These are phyloP conservation scores for Fraxinus nigra DNA, from an alignment of 305 asterid species.

Conservation along the genomic window DNA sequence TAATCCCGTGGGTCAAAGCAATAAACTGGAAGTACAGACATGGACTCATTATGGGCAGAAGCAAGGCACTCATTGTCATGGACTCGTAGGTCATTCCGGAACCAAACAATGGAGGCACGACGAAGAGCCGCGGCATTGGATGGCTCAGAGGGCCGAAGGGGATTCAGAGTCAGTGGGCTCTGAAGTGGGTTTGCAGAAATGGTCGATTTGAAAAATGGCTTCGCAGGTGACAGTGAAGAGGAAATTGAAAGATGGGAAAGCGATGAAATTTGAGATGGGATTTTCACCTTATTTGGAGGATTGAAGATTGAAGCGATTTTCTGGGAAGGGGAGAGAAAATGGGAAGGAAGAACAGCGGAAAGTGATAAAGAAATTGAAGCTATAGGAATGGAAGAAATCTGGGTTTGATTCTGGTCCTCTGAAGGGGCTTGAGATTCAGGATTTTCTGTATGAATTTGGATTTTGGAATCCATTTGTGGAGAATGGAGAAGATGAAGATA, in stretches of 20 bases:
- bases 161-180: slow-evolving; percentile 47
- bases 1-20: slow-evolving; percentile 95
- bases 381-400: slow-evolving; percentile 31
- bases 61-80: slow-evolving; percentile 85
- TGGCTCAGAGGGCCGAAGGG: slow-evolving; percentile 79
- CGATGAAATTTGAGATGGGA: slow-evolving; percentile 80
- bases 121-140: slow-evolving; percentile 63
- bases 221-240: slow-evolving; percentile 45
- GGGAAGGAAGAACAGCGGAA: slow-evolving; percentile 69
- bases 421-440: slow-evolving; percentile 30
- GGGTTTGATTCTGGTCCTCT: slow-evolving; percentile 38
- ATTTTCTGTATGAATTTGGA: slow-evolving; percentile 20
- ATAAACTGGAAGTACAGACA: slow-evolving; percentile 86
- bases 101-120: slow-evolving; percentile 81
- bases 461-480: slow-evolving; percentile 44
- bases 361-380: slow-evolving; percentile 82
- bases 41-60: slow-evolving; percentile 71
- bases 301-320: slow-evolving; percentile 35
- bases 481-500: slow-evolving; percentile 29
- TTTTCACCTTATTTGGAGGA: slow-evolving; percentile 54
- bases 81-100: slow-evolving; percentile 95
- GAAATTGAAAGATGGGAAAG: slow-evolving; percentile 52
- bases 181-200: slow-evolving; percentile 69
- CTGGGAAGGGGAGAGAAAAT: slow-evolving; percentile 56
- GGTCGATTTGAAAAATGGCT: slow-evolving; percentile 48